Evolutionary conservation across 2,329 filamentous ascomycete species (phyloP).

Genomic region (Plectosphaerella sp.): DNA sequence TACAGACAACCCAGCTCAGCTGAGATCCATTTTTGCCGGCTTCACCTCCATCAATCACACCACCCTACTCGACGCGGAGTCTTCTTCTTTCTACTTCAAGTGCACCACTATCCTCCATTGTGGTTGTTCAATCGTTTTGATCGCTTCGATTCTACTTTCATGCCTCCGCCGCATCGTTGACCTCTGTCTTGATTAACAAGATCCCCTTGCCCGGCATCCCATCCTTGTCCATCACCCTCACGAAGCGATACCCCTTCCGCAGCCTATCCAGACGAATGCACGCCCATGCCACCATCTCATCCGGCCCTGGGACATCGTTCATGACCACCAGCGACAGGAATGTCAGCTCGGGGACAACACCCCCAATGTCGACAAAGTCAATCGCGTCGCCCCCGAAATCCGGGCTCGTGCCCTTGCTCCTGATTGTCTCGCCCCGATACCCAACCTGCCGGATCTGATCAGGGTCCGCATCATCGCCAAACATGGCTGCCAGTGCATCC

Average conservation of each 20-base stretch:
- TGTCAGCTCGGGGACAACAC: background rate
- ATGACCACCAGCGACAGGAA: constrained; percentile 2
- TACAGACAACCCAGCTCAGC: no score
- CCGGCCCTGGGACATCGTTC: constrained; percentile 1
- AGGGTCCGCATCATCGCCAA: background rate
- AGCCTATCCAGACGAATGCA: constrained; percentile 56
- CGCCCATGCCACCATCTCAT: constrained; percentile 38
- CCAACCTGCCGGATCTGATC: constrained; percentile 1
- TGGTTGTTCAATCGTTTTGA: no score
- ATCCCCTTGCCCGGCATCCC: constrained; percentile 1
- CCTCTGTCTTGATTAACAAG: background rate
- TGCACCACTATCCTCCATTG: no score
- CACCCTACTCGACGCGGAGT: no score
- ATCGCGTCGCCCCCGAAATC: constrained; percentile 14
- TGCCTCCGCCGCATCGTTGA: background rate
- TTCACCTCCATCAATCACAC: no score
- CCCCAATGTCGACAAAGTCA: constrained; percentile 1
- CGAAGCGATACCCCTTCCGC: constrained; percentile 47
- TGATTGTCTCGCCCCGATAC: background rate
- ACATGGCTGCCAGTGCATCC: constrained; percentile 25
- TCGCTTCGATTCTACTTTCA: background rate
- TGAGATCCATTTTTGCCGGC: no score
- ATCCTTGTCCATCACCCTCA: constrained; percentile 17
- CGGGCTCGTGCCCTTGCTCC: background rate
- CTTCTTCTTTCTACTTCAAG: no score